phyloP scores from a whole-genome alignment of 2,329 filamentous ascomycete genomes.

The Lojkania enalia region DNA sequence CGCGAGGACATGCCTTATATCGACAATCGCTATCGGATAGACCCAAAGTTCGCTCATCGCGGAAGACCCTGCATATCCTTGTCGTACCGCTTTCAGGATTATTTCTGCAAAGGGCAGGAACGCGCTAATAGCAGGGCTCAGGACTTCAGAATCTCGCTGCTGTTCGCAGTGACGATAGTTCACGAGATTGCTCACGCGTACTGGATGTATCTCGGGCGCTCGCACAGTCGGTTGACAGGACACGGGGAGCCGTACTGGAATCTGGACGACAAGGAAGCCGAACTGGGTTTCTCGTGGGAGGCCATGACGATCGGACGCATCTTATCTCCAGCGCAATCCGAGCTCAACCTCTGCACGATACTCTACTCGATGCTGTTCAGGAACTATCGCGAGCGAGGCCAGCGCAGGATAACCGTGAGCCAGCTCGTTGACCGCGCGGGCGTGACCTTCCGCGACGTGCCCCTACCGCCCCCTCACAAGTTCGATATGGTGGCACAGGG shows the following conservation, averaged over 20 bases:
- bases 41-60: neutral
- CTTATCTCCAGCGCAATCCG: no score
- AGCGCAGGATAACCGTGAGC: no score
- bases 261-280: conserved; percentile 9
- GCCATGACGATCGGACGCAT: conserved; percentile 8
- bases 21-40: neutral
- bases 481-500: no score
- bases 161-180: conserved; percentile 19
- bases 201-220: conserved; percentile 13
- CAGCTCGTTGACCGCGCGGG: no score
- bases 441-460: no score
- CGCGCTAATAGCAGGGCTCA: neutral
- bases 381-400: no score
- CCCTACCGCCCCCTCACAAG: no score
- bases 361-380: neutral
- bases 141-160: conserved; percentile 13
- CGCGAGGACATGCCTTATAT: conserved; percentile 9
- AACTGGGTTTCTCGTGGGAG: conserved; percentile 26
- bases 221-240: neutral
- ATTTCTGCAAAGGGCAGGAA: conserved; percentile 7
- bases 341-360: no score
- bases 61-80: conserved; percentile 16
- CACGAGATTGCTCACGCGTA: conserved; percentile 29
- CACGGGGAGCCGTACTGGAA: conserved; percentile 19
- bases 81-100: conserved; percentile 13